Conservation (phyloP, 2,329 filamentous ascomycete genomes). For the Diaporthe destruens region DNA sequence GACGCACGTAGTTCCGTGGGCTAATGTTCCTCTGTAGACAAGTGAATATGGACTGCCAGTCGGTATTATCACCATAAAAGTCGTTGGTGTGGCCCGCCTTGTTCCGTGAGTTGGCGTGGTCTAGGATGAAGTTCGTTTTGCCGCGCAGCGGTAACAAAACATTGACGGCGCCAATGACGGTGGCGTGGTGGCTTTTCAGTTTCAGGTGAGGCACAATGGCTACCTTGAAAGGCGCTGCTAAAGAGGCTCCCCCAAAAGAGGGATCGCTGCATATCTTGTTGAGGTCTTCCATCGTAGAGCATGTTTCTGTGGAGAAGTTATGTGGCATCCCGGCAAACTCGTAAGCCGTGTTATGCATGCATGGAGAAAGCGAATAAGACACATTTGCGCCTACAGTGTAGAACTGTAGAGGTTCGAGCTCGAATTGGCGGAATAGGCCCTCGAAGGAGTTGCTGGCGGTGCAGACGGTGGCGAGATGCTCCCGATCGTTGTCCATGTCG, state of each 20-base stretch:
- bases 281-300: constrained; percentile 71
- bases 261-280: constrained; percentile 69
- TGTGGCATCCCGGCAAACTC: constrained; percentile 76
- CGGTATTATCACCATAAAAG: constrained; percentile 70
- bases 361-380: constrained; percentile 77
- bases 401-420: constrained; percentile 75
- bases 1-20: constrained; percentile 72
- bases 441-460: constrained; percentile 70
- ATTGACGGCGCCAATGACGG: constrained; percentile 79
- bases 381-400: constrained; percentile 77
- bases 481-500: constrained; percentile 55
- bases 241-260: constrained; percentile 74
- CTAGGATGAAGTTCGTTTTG: constrained; percentile 60
- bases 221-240: constrained; percentile 79
- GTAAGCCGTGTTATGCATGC: constrained; percentile 79
- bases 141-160: constrained; percentile 76
- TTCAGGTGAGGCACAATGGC: constrained; percentile 74
- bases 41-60: constrained; percentile 57
- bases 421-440: constrained; percentile 70
- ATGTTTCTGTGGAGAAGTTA: constrained; percentile 70
- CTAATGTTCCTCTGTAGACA: constrained; percentile 78
- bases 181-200: constrained; percentile 75
- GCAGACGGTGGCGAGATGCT: constrained; percentile 61
- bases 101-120: constrained; percentile 70
- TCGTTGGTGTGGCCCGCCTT: constrained; percentile 71